Base-by-base conservation (phyloP, 805 yeast species). In the Hanseniaspora lindneri region DNA sequence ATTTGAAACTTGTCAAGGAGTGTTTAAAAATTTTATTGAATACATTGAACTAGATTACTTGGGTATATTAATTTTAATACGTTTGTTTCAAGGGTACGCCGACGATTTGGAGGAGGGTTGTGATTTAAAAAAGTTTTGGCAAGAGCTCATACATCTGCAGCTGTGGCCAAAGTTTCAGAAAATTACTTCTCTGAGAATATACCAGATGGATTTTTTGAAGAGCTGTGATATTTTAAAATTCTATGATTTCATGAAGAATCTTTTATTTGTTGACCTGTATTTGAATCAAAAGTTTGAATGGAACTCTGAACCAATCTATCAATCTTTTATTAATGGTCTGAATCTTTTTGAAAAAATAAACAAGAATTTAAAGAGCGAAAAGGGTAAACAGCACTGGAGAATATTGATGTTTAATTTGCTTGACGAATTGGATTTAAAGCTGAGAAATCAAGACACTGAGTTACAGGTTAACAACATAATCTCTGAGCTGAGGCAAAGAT, bases 91-190 rank as follows among this genome's bases (percentile, higher is more conserved):
- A 53, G 70, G 72, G 52, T 72, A 73, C 48, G 80, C 77, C 53
- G 4, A 66, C 79, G 61, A 39, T 3, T 7, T 21, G 13, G 39
- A 39, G 11, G 13, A 32, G 8, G 19, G 14, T 16, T 36, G 17
- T 14, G 28, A 21, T 23, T 36, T 36, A n/a, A 21, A 23, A 7
- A 83, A 77, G 51, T 83, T 81, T 60, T 69, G 81, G 54, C 78
- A 82, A 55, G 68, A 75, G 14, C 77, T 82, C 53, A 63, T 79
- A 52, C 74, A 85, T 44, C 14, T 36, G n/a, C 61, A 73, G 3
- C 65, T 89, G 39, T 92, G 97, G 97, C 95, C 96, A 0, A 77
- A 74, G 51, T 83, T 88, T 58, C 88, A 87, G 57, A 71, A 70
- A 40, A 42, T 49, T 8, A 36, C 39, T 11, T 30, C 41, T 6